A percentile compares a stretch with the other conserved stretches of the same genome.
Evolutionary conservation across 208 protist genomes (phyloP).

Genomic region (Acanthamoeba culbertsoni): DNA sequence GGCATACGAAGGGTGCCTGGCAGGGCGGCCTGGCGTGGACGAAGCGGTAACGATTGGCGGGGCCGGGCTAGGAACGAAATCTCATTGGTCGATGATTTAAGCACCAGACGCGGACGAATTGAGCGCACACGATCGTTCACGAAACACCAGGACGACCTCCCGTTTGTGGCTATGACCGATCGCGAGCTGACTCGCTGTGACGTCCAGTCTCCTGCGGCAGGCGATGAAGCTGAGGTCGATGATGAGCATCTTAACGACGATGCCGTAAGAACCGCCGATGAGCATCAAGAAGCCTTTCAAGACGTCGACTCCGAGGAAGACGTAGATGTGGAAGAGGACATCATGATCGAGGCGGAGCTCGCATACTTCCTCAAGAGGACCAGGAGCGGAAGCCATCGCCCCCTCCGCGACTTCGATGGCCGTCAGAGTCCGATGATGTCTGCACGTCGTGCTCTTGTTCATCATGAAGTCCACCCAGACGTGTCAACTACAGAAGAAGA

Average conservation of each 20-base stretch:
- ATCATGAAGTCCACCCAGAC: neutral
- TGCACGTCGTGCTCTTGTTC: too few species aligned
- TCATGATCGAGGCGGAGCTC: neutral
- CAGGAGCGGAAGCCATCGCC: neutral
- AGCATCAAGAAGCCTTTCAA: neutral
- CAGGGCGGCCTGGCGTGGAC: neutral
- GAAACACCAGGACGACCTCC: too few species aligned
- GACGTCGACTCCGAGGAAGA: neutral
- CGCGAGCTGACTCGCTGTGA: too few species aligned
- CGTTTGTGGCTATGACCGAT: too few species aligned
- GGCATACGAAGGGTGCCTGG: neutral
- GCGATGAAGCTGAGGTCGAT: neutral
- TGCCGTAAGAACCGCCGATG: neutral
- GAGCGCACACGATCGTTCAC: too few species aligned
- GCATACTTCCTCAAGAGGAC: neutral
- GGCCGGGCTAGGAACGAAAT: neutral
- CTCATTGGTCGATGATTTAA: too few species aligned
- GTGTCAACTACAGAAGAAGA: neutral
- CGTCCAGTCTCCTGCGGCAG: too few species aligned
- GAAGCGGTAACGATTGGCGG: neutral
- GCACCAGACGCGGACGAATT: too few species aligned
- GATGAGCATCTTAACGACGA: neutral
- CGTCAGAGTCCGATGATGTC: neutral
- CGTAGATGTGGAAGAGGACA: neutral
- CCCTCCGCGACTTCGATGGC: neutral